Base-by-base conservation (phyloP, 192 early-diverging fungal species). In the Coemansia nantahalensis region DNA sequence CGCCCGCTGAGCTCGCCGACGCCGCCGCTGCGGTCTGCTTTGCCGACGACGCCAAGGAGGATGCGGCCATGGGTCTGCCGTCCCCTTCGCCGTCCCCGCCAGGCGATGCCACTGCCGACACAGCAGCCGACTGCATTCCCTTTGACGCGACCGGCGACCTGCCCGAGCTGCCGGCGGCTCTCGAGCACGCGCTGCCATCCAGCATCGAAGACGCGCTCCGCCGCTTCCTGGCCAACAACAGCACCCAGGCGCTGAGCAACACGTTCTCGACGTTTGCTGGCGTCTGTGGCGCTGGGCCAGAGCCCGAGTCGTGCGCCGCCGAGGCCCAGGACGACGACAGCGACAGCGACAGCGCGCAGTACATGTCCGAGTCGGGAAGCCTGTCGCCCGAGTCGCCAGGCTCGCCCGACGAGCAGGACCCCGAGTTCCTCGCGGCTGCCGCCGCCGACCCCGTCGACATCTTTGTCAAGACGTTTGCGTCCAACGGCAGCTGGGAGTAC, bases 161-260 rank as follows among this genome's bases (percentile, higher is more conserved):
- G 37, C 62, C 48, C 32, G 55, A 53, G 13, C 22, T 66, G 14
- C 65, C 71, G 16, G 48, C 56, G 8, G 62, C 42, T 32, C 67
- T 75, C 21, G 71, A 75, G 3, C 64, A 75, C 26, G 65, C 71
- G 15, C 59, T 75, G n/a, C n/a, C n/a, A n/a, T n/a, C 56, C 12
- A 65, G 44, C 36, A 75, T 75, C 21, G 71, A 75, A 1, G 71
- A 75, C 26, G 65, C 71, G 15, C 59, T 75, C 1, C 59, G 64
- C 12, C 71, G 71, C 51, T 50, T 75, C 43, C 52, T 75, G 41
- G 58, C 59, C 17, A 67, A 57, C 65, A 52, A 48, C 23, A 75
- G 47, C 48, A 54, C 47, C 39, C 64, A 75, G 60, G 42, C 56
- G 24, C 34, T 75, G 39, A 60, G 71, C 53, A 54, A 66, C 14